Conservation (phyloP, 257 asterid species). For the Jacaranda mimosifolia region DNA sequence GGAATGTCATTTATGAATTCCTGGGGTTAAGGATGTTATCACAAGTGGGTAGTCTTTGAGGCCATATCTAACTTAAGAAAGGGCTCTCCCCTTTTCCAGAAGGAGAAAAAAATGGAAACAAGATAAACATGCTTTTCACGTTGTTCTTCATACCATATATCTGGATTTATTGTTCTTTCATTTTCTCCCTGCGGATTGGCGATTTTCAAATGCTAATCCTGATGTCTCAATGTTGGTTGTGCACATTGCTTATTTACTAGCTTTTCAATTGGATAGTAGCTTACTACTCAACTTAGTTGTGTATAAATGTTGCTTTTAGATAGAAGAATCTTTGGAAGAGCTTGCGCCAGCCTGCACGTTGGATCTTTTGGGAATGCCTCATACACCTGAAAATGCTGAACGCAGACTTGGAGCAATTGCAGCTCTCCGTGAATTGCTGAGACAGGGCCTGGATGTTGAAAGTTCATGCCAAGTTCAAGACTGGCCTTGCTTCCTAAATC, state of each 20-base stretch:
- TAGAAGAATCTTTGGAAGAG: slow-evolving; percentile 97
- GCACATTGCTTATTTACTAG: slow-evolving; percentile 27
- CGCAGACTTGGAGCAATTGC: slow-evolving; percentile 92
- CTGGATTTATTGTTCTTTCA: background rate
- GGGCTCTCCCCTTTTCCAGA: slow-evolving; percentile 7
- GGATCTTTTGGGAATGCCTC: slow-evolving; percentile 94
- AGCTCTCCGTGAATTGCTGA: slow-evolving; percentile 90
- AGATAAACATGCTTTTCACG: slow-evolving; percentile 13
- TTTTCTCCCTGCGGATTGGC: background rate
- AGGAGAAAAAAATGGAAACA: slow-evolving; percentile 22
- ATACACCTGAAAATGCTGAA: slow-evolving; percentile 93
- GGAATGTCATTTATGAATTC: slow-evolving; percentile 24
- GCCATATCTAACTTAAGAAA: slow-evolving; percentile 27
- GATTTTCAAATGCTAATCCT: slow-evolving; percentile 18
- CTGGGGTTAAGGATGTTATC: slow-evolving; percentile 23
- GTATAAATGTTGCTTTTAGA: slow-evolving; percentile 58
- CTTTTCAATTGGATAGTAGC: slow-evolving; percentile 24
- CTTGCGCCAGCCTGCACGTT: slow-evolving; percentile 97
- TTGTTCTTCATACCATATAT: slow-evolving; percentile 20
- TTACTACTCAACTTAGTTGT: slow-evolving; percentile 33
- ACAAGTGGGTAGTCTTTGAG: slow-evolving; percentile 25
- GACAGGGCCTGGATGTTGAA: slow-evolving; percentile 96
- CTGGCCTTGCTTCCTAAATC: slow-evolving; percentile 94
- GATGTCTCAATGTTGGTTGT: slow-evolving; percentile 28
- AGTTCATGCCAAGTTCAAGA: slow-evolving; percentile 91